Percentiles rank a stretch among this genome's conserved stretches.
These are phyloP conservation scores for Gracilaria gracilis DNA, from an alignment of 23 red algal species.

Conservation along the genomic window DNA sequence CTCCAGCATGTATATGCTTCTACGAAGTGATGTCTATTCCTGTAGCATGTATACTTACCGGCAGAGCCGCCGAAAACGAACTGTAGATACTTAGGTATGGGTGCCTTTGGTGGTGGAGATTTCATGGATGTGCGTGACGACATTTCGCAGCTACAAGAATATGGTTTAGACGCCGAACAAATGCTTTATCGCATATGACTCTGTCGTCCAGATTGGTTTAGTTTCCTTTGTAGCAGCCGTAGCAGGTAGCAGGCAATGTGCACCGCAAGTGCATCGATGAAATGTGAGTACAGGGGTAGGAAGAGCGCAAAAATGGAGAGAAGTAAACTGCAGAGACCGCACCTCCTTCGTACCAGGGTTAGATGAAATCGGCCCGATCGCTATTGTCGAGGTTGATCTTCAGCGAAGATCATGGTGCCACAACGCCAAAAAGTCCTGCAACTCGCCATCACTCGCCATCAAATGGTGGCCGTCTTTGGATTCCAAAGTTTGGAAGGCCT, in stretches of 20 bases:
- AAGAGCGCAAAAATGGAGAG: not conserved
- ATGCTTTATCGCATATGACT: not conserved
- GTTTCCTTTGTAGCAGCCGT: not conserved
- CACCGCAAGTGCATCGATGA: too few species aligned
- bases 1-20: not conserved
- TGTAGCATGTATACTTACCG: slow-evolving; percentile 26
- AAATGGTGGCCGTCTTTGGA: too few species aligned
- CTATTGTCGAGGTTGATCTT: not conserved
- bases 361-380: too few species aligned
- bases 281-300: not conserved
- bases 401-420: not conserved
- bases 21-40: not conserved
- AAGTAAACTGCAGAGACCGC: too few species aligned
- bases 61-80: slow-evolving; percentile 90
- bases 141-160: not conserved
- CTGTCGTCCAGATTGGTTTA: not conserved
- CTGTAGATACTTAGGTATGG: slow-evolving; percentile 85
- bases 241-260: not conserved
- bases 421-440: too few species aligned
- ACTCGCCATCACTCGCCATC: too few species aligned
- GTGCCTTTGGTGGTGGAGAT: not conserved
- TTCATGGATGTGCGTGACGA: slow-evolving; percentile 4
- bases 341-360: too few species aligned
- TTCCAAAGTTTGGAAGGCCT: too few species aligned
- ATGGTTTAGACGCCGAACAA: not conserved